phyloP scores from a whole-genome alignment of 1,284 basidiomycete genomes.

The Mycosarcoma mackinlayi region DNA sequence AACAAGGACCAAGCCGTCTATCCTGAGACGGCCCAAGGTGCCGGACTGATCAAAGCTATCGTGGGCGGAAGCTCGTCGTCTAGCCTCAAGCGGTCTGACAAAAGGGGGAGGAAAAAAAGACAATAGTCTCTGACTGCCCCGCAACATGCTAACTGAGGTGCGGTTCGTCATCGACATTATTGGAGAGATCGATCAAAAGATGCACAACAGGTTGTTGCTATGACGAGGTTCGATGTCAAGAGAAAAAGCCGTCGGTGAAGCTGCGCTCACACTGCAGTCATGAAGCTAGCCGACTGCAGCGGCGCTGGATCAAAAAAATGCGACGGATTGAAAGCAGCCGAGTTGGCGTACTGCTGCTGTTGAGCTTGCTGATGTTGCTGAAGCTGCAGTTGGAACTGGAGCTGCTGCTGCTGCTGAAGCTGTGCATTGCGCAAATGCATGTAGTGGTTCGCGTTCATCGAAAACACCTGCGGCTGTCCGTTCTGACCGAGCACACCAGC shows the following conservation, averaged over 20 bases:
- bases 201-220: background rate
- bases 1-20: constrained; percentile 20
- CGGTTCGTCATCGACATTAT: constrained; percentile 17
- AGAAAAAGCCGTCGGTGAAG: background rate
- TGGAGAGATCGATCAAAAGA: background rate
- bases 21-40: constrained; percentile 25
- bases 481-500: constrained; percentile 16
- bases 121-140: constrained; percentile 12
- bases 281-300: constrained; percentile 51
- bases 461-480: constrained; percentile 25
- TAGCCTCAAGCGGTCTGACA: too few relatives aligned
- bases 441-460: constrained; percentile 29
- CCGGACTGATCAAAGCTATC: background rate
- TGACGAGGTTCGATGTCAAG: constrained; percentile 1
- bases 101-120: background rate
- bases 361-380: constrained; percentile 31
- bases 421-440: constrained; percentile 32
- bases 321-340: constrained; percentile 26
- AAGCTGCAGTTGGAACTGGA: constrained; percentile 26
- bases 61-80: too few relatives aligned
- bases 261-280: constrained; percentile 49
- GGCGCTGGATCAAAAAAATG: constrained; percentile 52
- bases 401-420: constrained; percentile 32
- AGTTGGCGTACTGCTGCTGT: constrained; percentile 21
- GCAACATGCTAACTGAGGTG: constrained; percentile 27